Evolutionary conservation across 805 yeast species (phyloP), one percentile per base, ranked within the genome.

Genomic region (Starmerella asiatica): DNA sequence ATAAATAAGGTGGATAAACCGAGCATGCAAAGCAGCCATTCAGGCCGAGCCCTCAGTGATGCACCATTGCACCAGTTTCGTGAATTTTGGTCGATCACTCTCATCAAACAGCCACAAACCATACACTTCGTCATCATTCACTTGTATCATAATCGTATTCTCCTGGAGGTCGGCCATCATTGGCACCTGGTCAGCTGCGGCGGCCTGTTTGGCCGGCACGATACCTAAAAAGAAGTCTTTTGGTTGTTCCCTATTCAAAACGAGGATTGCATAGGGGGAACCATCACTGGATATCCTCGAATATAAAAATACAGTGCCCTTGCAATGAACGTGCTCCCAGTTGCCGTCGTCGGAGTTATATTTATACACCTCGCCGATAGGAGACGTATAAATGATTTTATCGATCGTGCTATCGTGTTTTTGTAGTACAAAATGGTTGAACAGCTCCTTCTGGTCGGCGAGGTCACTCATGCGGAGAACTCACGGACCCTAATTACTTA

Each of bases 361-460:
- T 46, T 58, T 50, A 51, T 63, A 63, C 8, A 63, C 60, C 21
- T 59, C 62, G 44, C 67, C 62, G 23, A 63, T 61, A 2, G 65
- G 48, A 5, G 66, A 59, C n/a, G 59, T 53, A 46, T 53, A 54
- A 21, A 59, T 50, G 17, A 63, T 48, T 39, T 59, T 55, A 21
- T 56, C 57, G n/a, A 60, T 39, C 14, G 46, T 37, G 4, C 61
- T 58, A 44, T 63, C 68, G 44, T 61, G 62, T 23, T 54, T 49
- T 9, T 47, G 34, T 21, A 63, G 48, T 6, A 63, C 65, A 8
- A 49, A 34, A 36, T 47, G 45, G 50, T 63, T 63, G 44, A 48
- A 52, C 16, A 48, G 39, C 36, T 55, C 45, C 29, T 40, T 34
- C 16, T 20, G 23, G 12, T 31, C 33, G 19, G 14, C 34, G n/a